Evolutionary conservation across 1,284 basidiomycete species (phyloP), one percentile per base, ranked within the genome.

Genomic region (Blastosporella zonata): DNA sequence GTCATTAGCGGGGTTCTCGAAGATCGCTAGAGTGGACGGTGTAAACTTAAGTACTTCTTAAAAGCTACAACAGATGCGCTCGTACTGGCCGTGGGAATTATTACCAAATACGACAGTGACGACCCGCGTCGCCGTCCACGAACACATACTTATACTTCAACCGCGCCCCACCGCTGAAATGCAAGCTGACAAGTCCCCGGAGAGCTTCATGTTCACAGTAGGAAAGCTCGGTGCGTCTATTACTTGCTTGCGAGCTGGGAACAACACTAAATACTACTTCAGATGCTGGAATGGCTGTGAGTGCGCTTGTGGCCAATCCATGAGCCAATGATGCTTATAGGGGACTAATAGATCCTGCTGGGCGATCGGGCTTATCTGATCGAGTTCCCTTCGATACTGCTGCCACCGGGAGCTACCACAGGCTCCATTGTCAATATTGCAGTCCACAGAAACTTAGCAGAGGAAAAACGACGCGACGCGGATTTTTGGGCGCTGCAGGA

Each of bases 401-500:
- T 97, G 9, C 94, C 93, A 2, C 89, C 93, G 0, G 93, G 93
- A 13, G 86, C 91, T 1, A 84, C 88, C 2, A 83, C 93, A 0
- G 94, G 94, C 7, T 96, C 93, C n/a, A 97, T 97, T 58, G 90
- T 97, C 58, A 96, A 93, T 62, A 97, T 97, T 64, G 85, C 92
- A 4, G 91, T 97, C 12, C 79, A 90, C 55, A 83, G 93, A 54
- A 96, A 97, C 65, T 67, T 82, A 23, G 64, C 74, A 0, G 93
- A 94, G 55, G 94, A 97, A 67, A 81, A 85, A 59, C 79, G 82
- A 55, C 79, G 92, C 51, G 86, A 91, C 56, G 67, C 73, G 2
- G 84, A 89, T 18, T 97, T 97, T 64, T 87, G 83, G 84, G 67
- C 77, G 1, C 73, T 97, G 35, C 95, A 97, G 66, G 73, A 81